phyloP scores from a whole-genome alignment of 495 filamentous ascomycete species.

The Hypomontagnella submonticulosa region DNA sequence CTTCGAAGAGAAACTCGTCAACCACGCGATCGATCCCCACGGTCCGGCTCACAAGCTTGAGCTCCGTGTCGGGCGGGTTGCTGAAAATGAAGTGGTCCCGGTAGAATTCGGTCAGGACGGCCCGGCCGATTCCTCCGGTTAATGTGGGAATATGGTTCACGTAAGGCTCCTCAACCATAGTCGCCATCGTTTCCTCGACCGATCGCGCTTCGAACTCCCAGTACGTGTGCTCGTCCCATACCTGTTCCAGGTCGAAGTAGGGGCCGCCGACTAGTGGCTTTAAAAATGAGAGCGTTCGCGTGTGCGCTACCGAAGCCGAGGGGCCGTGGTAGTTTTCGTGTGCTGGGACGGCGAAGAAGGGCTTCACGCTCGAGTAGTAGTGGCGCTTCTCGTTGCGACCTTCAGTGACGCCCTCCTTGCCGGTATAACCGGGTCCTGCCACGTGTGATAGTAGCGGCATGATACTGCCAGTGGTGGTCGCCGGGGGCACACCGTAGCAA shows the following conservation, averaged over 20 bases:
- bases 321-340: conserved; percentile 52
- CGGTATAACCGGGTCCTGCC: conserved; percentile 1
- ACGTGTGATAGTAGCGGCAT: conserved; percentile 41
- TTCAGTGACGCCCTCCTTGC: background rate
- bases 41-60: conserved; percentile 79
- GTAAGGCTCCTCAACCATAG: conserved; percentile 69
- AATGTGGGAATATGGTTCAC: conserved; percentile 68
- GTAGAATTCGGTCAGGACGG: conserved; percentile 77
- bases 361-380: conserved; percentile 47
- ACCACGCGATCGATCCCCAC: conserved; percentile 66
- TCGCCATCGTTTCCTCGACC: conserved; percentile 66
- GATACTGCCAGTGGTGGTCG: background rate
- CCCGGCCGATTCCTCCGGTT: conserved; percentile 68
- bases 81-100: conserved; percentile 76
- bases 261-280: conserved; percentile 63
- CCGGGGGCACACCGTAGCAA: conserved; percentile 42
- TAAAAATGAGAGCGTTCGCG: conserved; percentile 61
- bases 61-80: conserved; percentile 72
- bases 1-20: conserved; percentile 68
- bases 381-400: conserved; percentile 22
- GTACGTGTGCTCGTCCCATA: conserved; percentile 69
- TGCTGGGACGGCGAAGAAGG: conserved; percentile 56
- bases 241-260: conserved; percentile 67
- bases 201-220: conserved; percentile 65
- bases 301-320: conserved; percentile 60